Conservation (phyloP, 2,329 filamentous ascomycete species). For the Fusarium burgessii region DNA sequence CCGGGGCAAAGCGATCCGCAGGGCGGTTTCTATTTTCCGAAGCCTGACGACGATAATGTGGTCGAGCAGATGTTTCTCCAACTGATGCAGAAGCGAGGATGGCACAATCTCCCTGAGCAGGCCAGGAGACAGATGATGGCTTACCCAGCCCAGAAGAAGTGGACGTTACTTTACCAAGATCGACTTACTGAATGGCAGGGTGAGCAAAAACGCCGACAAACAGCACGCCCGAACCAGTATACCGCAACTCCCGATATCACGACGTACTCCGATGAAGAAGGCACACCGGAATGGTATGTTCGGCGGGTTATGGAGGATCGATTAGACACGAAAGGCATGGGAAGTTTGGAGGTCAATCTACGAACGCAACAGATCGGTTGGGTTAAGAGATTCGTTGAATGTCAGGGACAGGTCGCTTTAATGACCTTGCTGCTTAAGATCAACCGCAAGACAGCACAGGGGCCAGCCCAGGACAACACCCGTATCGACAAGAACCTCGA, state of each 20-base stretch:
- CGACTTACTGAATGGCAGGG: conserved; percentile 93
- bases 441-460: conserved; percentile 84
- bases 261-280: conserved; percentile 89
- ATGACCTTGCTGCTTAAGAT: conserved; percentile 95
- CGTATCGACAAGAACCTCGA: conserved; percentile 83
- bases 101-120: conserved; percentile 96
- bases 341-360: conserved; percentile 92
- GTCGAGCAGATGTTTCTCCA: conserved; percentile 93
- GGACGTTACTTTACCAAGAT: conserved; percentile 96
- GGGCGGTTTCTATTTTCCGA: conserved; percentile 72
- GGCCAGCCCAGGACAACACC: conserved; percentile 71
- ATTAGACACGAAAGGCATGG: conserved; percentile 90
- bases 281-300: conserved; percentile 98
- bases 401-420: conserved; percentile 94
- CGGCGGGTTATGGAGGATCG: conserved; percentile 96
- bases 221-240: conserved; percentile 78
- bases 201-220: conserved; percentile 87
- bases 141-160: conserved; percentile 95
- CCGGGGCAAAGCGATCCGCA: conserved; percentile 51
- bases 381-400: conserved; percentile 97
- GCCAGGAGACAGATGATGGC: conserved; percentile 95
- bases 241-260: conserved; percentile 77
- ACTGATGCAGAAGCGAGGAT: conserved; percentile 96
- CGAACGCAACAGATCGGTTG: conserved; percentile 97
- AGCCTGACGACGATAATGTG: conserved; percentile 82